Evolutionary conservation across 805 yeast species (phyloP).

Genomic region (Suhomyces canberraensis): DNA sequence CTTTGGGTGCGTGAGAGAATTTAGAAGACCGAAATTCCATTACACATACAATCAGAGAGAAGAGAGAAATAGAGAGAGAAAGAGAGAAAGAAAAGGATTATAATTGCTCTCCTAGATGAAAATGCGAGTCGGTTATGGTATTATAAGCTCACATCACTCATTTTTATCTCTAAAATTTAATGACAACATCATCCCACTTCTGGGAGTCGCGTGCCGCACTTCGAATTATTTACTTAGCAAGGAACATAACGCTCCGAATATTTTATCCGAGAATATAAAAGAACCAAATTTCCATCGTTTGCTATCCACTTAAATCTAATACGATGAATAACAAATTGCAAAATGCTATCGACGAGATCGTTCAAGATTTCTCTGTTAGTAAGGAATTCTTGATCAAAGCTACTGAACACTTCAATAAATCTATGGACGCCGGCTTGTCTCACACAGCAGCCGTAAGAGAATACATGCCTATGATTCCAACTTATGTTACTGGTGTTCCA

Average conservation of each 20-base stretch:
- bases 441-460: slow-evolving; percentile 41
- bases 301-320: too few relatives aligned
- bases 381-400: slow-evolving; percentile 44
- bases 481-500: slow-evolving; percentile 83
- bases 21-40: too few relatives aligned
- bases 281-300: too few relatives aligned
- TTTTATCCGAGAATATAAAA: not conserved
- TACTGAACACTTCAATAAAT: slow-evolving; percentile 54
- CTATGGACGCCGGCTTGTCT: slow-evolving; percentile 59
- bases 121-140: too few relatives aligned
- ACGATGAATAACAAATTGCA: slow-evolving; percentile 17
- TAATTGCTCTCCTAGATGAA: too few relatives aligned
- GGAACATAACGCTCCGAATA: not conserved
- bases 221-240: not conserved
- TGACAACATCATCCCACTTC: not conserved
- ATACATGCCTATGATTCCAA: slow-evolving; percentile 83
- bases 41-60: too few relatives aligned
- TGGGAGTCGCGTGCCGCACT: not conserved
- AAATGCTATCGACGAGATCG: slow-evolving; percentile 34
- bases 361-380: slow-evolving; percentile 39
- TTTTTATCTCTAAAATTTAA: too few relatives aligned
- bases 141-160: too few relatives aligned
- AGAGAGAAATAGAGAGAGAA: too few relatives aligned
- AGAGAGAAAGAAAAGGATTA: too few relatives aligned
- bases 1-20: too few relatives aligned